phyloP scores from a whole-genome alignment of 2,329 filamentous ascomycete genomes.

The Hymenoscyphus fructigenus region DNA sequence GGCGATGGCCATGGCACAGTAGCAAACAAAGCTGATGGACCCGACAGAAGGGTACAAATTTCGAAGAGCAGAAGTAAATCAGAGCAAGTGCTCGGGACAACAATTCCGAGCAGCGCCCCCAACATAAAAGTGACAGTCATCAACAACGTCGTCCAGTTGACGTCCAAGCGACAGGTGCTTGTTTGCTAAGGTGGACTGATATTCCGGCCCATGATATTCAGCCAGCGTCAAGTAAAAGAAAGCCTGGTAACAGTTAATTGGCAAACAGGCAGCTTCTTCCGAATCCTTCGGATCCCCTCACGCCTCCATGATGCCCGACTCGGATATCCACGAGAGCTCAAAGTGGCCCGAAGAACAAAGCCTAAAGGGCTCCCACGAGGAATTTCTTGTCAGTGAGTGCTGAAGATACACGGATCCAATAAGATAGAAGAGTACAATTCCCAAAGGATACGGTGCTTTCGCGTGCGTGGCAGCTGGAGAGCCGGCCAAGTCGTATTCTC shows the following conservation, averaged over 20 bases:
- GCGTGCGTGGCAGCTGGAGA: constrained; percentile 34
- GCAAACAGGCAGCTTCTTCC: not conserved
- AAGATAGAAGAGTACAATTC: not conserved
- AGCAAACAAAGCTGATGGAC: constrained; percentile 14
- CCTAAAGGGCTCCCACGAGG: constrained; percentile 5
- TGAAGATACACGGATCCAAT: constrained; percentile 15
- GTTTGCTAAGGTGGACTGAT: constrained; percentile 6
- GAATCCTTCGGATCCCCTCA: not conserved
- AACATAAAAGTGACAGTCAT: not conserved
- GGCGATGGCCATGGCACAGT: no score
- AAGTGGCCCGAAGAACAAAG: not conserved
- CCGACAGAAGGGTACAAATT: constrained; percentile 26
- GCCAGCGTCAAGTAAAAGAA: not conserved
- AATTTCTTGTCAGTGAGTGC: constrained; percentile 3
- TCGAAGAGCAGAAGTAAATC: not conserved
- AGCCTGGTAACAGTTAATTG: not conserved
- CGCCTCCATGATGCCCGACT: constrained; percentile 1
- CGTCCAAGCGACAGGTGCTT: not conserved
- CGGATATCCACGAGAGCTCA: not conserved
- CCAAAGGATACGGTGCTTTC: constrained; percentile 11
- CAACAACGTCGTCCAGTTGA: not conserved
- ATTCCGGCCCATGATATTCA: not conserved
- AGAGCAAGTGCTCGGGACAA: not conserved
- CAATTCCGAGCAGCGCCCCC: not conserved
- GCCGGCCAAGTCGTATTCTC: constrained; percentile 29